These are phyloP conservation scores for Candida bentonensis DNA, from an alignment of 805 yeast species.

Conservation along the genomic window DNA sequence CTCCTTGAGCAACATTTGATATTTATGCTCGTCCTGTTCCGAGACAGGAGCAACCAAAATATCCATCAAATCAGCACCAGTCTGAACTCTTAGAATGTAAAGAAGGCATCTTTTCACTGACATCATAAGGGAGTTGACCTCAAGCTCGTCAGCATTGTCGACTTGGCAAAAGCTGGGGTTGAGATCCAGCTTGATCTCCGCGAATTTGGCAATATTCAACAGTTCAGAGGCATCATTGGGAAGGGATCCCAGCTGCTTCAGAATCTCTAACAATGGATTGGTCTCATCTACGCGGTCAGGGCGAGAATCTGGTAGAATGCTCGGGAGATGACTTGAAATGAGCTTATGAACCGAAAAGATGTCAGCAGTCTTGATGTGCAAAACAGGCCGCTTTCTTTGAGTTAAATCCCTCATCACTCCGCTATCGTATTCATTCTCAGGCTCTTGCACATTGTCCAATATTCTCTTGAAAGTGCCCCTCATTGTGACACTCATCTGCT, in stretches of 20 bases:
- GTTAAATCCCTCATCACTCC: slow-evolving; percentile 53
- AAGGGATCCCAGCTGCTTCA: slow-evolving; percentile 29
- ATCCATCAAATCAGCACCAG: slow-evolving; percentile 50
- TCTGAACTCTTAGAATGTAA: slow-evolving; percentile 73
- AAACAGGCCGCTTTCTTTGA: slow-evolving; percentile 29
- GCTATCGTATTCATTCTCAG: not conserved
- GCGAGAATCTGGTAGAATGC: slow-evolving; percentile 11
- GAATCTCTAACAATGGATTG: slow-evolving; percentile 5
- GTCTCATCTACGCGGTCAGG: not conserved
- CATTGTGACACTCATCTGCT: slow-evolving; percentile 33
- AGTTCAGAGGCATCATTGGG: slow-evolving; percentile 32
- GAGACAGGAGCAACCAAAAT: slow-evolving; percentile 52
- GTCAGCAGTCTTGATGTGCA: slow-evolving; percentile 23
- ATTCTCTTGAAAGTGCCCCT: slow-evolving; percentile 32
- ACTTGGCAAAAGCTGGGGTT: slow-evolving; percentile 36
- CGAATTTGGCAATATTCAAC: slow-evolving; percentile 37
- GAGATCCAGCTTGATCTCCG: slow-evolving; percentile 40
- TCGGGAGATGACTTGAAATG: slow-evolving; percentile 17
- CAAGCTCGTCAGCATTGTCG: slow-evolving; percentile 34
- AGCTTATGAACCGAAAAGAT: slow-evolving; percentile 26
- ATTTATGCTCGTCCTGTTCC: slow-evolving; percentile 54
- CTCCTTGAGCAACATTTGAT: slow-evolving; percentile 36
- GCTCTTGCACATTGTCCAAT: slow-evolving; percentile 23
- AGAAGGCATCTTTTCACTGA: slow-evolving; percentile 74
- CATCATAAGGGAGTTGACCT: slow-evolving; percentile 43